A percentile compares a stretch with the other conserved stretches of the same genome.
Conservation (phyloP, 1,284 basidiomycete species). For the Mycena citricolor region DNA sequence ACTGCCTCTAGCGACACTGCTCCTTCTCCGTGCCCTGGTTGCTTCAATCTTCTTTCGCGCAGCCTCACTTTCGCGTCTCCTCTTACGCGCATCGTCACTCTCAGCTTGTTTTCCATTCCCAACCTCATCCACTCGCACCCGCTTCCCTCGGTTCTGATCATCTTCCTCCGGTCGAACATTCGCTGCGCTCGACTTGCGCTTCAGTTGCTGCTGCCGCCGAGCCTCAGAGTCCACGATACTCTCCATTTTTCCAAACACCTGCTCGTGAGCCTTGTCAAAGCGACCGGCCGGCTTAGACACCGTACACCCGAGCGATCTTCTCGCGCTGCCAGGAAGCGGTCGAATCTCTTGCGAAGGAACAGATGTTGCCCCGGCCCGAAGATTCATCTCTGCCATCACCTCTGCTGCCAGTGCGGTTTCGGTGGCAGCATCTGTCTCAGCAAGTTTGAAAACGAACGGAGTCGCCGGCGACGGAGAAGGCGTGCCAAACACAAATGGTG, state of each 20-base stretch:
- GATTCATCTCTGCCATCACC: conserved; percentile 78
- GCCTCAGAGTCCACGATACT: conserved; percentile 68
- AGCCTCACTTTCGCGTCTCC: conserved; percentile 55
- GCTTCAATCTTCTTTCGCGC: conserved; percentile 61
- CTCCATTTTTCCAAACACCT: conserved; percentile 73
- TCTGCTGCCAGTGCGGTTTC: conserved; percentile 60
- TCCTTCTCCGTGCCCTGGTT: conserved; percentile 62
- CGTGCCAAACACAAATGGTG: conserved; percentile 72
- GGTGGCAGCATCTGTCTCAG: conserved; percentile 7
- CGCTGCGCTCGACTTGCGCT: conserved; percentile 45
- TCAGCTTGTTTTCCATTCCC: conserved; percentile 31
- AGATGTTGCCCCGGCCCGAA: conserved; percentile 42
- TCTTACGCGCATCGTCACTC: conserved; percentile 39
- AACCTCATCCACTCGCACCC: conserved; percentile 36
- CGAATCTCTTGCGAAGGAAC: conserved; percentile 27
- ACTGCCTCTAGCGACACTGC: conserved; percentile 53
- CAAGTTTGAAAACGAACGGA: conserved; percentile 27
- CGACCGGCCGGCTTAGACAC: conserved; percentile 33
- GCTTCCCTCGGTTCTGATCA: conserved; percentile 40
- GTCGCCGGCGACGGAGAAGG: conserved; percentile 58
- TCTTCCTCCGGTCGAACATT: conserved; percentile 35
- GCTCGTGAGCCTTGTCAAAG: conserved; percentile 63
- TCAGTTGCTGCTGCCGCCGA: conserved; percentile 40
- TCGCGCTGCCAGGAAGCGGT: conserved; percentile 30
- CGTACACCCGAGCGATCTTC: conserved; percentile 26